These are phyloP conservation scores for Asterochloris sp. DNA, from an alignment of 139 green algal genomes.

Conservation along the genomic window DNA sequence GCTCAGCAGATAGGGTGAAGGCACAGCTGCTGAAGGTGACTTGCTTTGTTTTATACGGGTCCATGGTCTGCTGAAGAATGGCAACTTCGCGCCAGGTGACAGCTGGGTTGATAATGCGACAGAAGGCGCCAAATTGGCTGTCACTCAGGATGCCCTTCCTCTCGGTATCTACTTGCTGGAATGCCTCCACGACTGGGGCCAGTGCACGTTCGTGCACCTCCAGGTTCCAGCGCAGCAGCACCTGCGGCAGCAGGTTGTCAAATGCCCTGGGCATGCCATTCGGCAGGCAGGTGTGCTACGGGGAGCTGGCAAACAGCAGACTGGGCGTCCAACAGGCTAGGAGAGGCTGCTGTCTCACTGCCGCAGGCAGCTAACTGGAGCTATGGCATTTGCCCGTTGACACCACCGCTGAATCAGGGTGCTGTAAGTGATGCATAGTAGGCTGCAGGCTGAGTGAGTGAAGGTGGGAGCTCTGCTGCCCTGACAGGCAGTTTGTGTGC, in stretches of 20 bases:
- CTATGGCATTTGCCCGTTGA: too few relatives aligned
- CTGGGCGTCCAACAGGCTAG: too few relatives aligned
- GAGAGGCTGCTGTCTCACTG: too few relatives aligned
- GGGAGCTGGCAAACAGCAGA: too few relatives aligned
- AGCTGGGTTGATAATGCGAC: slow-evolving; percentile 22
- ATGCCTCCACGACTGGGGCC: slow-evolving; percentile 14
- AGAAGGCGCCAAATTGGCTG: slow-evolving; percentile 21
- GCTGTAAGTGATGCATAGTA: not conserved
- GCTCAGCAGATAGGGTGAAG: slow-evolving; percentile 6
- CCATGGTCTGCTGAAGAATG: slow-evolving; percentile 12
- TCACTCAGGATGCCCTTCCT: slow-evolving; percentile 7
- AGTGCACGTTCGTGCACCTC: slow-evolving; percentile 16
- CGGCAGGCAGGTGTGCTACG: too few relatives aligned
- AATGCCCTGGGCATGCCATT: too few relatives aligned
- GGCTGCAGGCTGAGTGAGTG: not conserved
- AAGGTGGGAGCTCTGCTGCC: too few relatives aligned
- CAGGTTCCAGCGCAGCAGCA: slow-evolving; percentile 15
- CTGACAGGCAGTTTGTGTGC: not conserved
- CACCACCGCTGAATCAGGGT: not conserved
- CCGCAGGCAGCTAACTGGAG: too few relatives aligned
- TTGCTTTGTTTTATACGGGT: not conserved
- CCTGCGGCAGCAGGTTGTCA: not conserved
- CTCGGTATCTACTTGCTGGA: slow-evolving; percentile 10
- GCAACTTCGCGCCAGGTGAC: not conserved
- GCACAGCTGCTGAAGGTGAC: slow-evolving; percentile 27